A percentile compares a stretch with the other conserved stretches of the same genome.
Evolutionary conservation across 768 basidiomycete genomes (phyloP).

Genomic region (Termitomyces sp.): DNA sequence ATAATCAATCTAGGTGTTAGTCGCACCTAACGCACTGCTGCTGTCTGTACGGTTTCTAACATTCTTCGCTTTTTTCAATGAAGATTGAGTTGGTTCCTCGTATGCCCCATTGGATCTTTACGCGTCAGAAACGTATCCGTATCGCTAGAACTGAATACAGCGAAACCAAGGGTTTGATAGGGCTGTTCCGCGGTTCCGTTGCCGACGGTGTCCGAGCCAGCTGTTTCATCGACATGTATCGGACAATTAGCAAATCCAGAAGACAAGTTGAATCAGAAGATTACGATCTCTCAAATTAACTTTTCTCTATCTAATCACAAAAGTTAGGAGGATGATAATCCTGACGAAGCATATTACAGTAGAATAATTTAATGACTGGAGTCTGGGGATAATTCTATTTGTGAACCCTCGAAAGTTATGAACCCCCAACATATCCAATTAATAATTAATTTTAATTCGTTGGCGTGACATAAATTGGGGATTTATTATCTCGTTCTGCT

Average conservation of each 20-base stretch:
- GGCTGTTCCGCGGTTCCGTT: slow-evolving; percentile 68
- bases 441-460: too few species aligned
- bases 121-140: slow-evolving; percentile 54
- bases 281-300: slow-evolving; percentile 2
- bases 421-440: too few species aligned
- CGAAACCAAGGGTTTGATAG: slow-evolving; percentile 79
- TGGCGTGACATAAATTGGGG: too few species aligned
- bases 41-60: too few species aligned
- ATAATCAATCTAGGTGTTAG: too few species aligned
- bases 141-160: slow-evolving; percentile 57
- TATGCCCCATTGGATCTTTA: slow-evolving; percentile 58
- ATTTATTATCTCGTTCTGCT: too few species aligned
- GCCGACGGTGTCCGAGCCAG: slow-evolving; percentile 71
- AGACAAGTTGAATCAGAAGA: not conserved
- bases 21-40: too few species aligned
- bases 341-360: too few species aligned
- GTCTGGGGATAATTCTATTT: too few species aligned
- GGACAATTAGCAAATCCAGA: not conserved
- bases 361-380: too few species aligned
- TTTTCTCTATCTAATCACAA: slow-evolving; percentile 4
- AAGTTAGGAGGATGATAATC: slow-evolving; percentile 24
- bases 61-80: slow-evolving; percentile 94
- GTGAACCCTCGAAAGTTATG: too few species aligned
- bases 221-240: slow-evolving; percentile 76
- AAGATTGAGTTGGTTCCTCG: slow-evolving; percentile 76